A percentile compares a stretch with the other conserved stretches of the same genome.
phyloP scores from a whole-genome alignment of 306 rosid genomes.

The Abrus pulchellus region DNA sequence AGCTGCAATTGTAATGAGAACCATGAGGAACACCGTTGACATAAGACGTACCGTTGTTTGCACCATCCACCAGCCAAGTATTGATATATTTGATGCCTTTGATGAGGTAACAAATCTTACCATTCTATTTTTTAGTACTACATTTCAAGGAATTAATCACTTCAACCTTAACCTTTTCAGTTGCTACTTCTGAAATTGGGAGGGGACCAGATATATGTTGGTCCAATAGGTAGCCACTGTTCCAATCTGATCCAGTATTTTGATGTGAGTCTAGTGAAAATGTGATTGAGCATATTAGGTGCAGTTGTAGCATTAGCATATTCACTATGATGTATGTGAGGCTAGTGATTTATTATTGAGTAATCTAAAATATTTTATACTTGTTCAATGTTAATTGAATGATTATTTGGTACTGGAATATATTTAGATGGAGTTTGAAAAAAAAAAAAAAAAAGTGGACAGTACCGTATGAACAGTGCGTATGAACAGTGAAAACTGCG shows the following conservation, averaged over 20 bases:
- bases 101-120: constrained; percentile 43
- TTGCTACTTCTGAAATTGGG: constrained; percentile 68
- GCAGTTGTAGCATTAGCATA: not conserved
- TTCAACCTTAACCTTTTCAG: constrained; percentile 51
- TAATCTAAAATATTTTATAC: too few relatives aligned
- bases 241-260: constrained; percentile 66
- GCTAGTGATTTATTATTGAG: too few relatives aligned
- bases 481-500: too few relatives aligned
- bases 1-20: constrained; percentile 53
- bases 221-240: constrained; percentile 73
- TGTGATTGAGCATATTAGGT: not conserved
- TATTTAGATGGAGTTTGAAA: too few relatives aligned
- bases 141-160: not conserved
- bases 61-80: too few relatives aligned
- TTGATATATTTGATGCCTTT: constrained; percentile 39
- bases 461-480: too few relatives aligned
- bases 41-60: too few relatives aligned
- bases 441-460: too few relatives aligned
- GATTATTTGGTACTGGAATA: too few relatives aligned
- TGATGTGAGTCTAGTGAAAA: constrained; percentile 60
- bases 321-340: constrained; percentile 19
- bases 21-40: not conserved
- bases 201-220: constrained; percentile 35
- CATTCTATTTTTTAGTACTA: not conserved
- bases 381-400: too few relatives aligned